These are phyloP conservation scores for Trichophyton rubrum DNA, from an alignment of 2,329 filamentous ascomycete genomes.

Conservation along the genomic window DNA sequence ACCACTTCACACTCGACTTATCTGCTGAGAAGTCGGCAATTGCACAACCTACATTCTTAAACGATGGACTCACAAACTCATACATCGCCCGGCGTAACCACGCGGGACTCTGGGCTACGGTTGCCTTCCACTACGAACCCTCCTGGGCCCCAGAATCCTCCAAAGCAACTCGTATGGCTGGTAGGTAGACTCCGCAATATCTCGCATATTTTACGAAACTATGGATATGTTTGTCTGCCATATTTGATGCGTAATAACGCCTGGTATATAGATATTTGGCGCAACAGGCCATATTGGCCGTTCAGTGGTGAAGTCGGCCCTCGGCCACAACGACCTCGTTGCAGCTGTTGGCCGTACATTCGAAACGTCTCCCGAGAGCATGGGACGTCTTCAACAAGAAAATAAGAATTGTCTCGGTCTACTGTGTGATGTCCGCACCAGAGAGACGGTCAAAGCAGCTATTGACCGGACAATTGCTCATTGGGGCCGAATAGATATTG, in stretches of 20 bases:
- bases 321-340: conserved; percentile 71
- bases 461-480: conserved; percentile 57
- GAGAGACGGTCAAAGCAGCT: conserved; percentile 61
- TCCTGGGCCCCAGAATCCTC: conserved; percentile 55
- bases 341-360: conserved; percentile 73
- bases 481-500: conserved; percentile 74
- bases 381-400: conserved; percentile 57
- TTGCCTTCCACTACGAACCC: conserved; percentile 81
- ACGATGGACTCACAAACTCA: conserved; percentile 1
- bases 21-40: background rate
- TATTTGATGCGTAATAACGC: background rate
- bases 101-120: conserved; percentile 37
- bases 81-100: conserved; percentile 16
- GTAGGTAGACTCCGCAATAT: conserved; percentile 39
- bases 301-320: conserved; percentile 69
- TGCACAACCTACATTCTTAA: background rate
- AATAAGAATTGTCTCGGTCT: conserved; percentile 52
- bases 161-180: conserved; percentile 75
- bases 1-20: background rate
- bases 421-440: conserved; percentile 80
- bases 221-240: background rate
- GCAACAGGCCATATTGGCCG: conserved; percentile 96
- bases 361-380: conserved; percentile 60
- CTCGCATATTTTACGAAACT: background rate
- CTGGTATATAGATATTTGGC: conserved; percentile 61